These are phyloP conservation scores for Pestalotiopsis sp. DNA, from an alignment of 2,329 filamentous ascomycete genomes.

Conservation along the genomic window DNA sequence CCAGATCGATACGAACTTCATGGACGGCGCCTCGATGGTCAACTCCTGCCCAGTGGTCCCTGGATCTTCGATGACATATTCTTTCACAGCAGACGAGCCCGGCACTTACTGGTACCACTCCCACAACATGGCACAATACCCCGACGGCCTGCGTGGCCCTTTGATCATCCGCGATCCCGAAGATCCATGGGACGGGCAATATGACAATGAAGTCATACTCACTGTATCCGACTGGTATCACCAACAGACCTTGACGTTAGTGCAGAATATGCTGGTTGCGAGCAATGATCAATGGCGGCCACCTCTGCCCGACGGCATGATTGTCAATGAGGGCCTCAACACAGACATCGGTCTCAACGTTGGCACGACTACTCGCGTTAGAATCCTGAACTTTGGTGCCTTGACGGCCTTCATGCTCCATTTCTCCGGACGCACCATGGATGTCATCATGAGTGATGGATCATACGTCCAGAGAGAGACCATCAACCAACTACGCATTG, in stretches of 20 bases:
- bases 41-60: slow-evolving; percentile 60
- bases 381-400: slow-evolving; percentile 48
- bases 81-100: slow-evolving; percentile 48
- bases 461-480: slow-evolving; percentile 38
- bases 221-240: slow-evolving; percentile 59
- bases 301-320: slow-evolving; percentile 40
- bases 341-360: slow-evolving; percentile 37
- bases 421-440: slow-evolving; percentile 45
- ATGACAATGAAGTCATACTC: slow-evolving; percentile 61
- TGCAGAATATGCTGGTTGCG: slow-evolving; percentile 40
- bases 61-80: slow-evolving; percentile 56
- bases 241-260: slow-evolving; percentile 36
- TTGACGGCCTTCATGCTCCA: slow-evolving; percentile 44
- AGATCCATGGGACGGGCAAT: slow-evolving; percentile 52
- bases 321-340: slow-evolving; percentile 45
- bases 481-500: slow-evolving; percentile 40
- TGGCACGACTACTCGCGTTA: slow-evolving; percentile 48
- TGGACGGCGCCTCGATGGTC: slow-evolving; percentile 61
- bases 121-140: slow-evolving; percentile 65
- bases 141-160: slow-evolving; percentile 65
- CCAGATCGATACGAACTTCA: slow-evolving; percentile 56
- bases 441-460: slow-evolving; percentile 46
- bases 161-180: slow-evolving; percentile 61
- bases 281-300: slow-evolving; percentile 41
- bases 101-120: slow-evolving; percentile 62